Percentiles rank a stretch among this genome's conserved stretches.
Conservation (phyloP, 2,329 filamentous ascomycete species). For the Emydomyces testavorans region DNA sequence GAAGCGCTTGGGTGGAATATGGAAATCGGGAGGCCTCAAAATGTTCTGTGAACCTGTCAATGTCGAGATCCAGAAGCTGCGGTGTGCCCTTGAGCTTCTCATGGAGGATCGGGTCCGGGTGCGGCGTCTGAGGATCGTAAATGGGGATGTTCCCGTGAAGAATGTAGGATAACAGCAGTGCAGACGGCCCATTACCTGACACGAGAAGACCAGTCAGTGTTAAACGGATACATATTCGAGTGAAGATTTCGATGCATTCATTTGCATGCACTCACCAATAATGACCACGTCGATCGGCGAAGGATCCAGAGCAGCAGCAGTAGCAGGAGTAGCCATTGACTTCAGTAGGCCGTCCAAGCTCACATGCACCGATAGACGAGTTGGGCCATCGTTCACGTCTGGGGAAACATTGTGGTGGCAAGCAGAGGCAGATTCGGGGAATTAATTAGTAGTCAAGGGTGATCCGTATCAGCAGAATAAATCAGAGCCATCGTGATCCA, state of each 20-base stretch:
- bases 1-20: constrained; percentile 51
- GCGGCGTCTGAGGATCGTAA: constrained; percentile 41
- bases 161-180: constrained; percentile 51
- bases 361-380: not conserved
- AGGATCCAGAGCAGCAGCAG: constrained; percentile 3
- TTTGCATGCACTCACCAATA: constrained; percentile 20
- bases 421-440: too few relatives aligned
- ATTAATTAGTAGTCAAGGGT: too few relatives aligned
- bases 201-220: not conserved
- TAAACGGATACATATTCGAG: not conserved
- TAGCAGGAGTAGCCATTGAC: constrained; percentile 12
- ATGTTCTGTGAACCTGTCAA: constrained; percentile 44
- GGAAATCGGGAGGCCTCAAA: constrained; percentile 47
- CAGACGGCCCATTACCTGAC: constrained; percentile 50
- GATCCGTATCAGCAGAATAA: too few relatives aligned
- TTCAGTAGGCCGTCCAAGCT: not conserved
- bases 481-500: too few relatives aligned
- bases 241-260: too few relatives aligned
- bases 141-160: constrained; percentile 50
- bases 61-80: constrained; percentile 39
- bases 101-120: constrained; percentile 48
- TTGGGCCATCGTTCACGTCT: not conserved
- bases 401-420: not conserved
- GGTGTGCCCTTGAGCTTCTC: constrained; percentile 41
- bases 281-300: constrained; percentile 24